phyloP scores from a whole-genome alignment of 2,329 filamentous ascomycete species.

The Neopestalotiopsis sp. region DNA sequence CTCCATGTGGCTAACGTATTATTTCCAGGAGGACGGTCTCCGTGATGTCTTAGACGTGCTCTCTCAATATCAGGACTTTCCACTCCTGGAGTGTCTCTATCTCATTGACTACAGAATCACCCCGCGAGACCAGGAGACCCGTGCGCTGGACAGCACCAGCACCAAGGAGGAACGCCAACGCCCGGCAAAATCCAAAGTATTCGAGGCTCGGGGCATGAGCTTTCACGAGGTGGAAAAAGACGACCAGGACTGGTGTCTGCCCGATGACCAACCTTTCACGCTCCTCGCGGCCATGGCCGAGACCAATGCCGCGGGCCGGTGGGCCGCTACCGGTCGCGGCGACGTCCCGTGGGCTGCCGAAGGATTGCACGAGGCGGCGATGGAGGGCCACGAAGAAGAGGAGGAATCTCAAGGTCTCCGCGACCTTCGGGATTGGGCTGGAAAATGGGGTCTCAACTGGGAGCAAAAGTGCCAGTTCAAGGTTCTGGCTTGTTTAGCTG shows the following conservation, averaged over 20 bases:
- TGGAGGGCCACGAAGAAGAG: neutral
- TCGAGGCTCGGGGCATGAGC: conserved; percentile 5
- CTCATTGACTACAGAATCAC: conserved; percentile 17
- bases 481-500: conserved; percentile 12
- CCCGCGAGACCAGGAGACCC: neutral
- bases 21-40: neutral
- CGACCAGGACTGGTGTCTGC: conserved; percentile 7
- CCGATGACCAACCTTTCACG: neutral
- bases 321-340: neutral
- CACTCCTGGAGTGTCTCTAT: conserved; percentile 12
- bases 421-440: neutral
- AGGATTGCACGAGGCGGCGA: neutral
- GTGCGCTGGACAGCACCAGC: neutral
- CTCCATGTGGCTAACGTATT: neutral
- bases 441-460: neutral
- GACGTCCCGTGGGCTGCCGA: too few relatives aligned
- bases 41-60: conserved; percentile 7
- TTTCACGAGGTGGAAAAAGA: conserved; percentile 9
- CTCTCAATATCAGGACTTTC: neutral
- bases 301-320: neutral
- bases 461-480: conserved; percentile 12
- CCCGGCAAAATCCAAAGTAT: neutral
- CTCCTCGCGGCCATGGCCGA: conserved; percentile 1
- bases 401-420: neutral
- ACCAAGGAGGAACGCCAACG: neutral